These are phyloP conservation scores for Microsporum canis DNA, from an alignment of 2,329 filamentous ascomycete species.

Conservation along the genomic window DNA sequence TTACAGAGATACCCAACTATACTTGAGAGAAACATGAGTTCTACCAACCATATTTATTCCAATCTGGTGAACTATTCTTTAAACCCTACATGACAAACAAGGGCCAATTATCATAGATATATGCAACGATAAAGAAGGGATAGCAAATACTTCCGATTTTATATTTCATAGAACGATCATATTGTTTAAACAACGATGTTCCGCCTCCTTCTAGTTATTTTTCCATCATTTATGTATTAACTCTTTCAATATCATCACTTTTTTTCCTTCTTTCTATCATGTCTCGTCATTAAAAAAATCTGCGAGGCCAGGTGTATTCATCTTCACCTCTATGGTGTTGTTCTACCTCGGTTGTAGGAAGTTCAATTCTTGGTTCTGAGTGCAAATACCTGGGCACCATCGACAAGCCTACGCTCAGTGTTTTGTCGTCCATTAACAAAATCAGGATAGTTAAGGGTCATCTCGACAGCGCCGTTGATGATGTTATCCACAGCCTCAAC, in stretches of 20 bases:
- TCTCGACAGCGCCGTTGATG: slow-evolving; percentile 75
- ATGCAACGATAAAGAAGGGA: neutral
- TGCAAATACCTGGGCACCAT: slow-evolving; percentile 22
- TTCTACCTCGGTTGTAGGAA: neutral
- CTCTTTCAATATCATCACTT: neutral
- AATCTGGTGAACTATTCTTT: neutral
- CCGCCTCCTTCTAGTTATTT: neutral
- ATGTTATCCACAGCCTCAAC: slow-evolving; percentile 89
- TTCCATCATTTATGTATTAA: neutral
- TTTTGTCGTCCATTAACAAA: slow-evolving; percentile 71
- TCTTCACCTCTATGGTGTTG: neutral
- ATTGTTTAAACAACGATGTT: neutral
- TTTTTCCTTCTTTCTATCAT: neutral
- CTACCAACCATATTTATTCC: neutral
- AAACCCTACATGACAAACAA: neutral
- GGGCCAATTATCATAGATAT: no score
- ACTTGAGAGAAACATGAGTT: no score
- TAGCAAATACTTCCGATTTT: neutral
- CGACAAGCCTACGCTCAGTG: slow-evolving; percentile 50
- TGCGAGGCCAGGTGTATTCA: neutral
- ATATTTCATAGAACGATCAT: neutral
- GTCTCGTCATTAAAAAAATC: neutral
- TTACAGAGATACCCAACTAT: no score
- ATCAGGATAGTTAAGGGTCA: slow-evolving; percentile 93
- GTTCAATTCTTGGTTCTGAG: neutral